Percentiles rank a stretch among this genome's conserved stretches.
Conservation (phyloP, 352 stramenopile species). For the Globisporangium heterothallicum region DNA sequence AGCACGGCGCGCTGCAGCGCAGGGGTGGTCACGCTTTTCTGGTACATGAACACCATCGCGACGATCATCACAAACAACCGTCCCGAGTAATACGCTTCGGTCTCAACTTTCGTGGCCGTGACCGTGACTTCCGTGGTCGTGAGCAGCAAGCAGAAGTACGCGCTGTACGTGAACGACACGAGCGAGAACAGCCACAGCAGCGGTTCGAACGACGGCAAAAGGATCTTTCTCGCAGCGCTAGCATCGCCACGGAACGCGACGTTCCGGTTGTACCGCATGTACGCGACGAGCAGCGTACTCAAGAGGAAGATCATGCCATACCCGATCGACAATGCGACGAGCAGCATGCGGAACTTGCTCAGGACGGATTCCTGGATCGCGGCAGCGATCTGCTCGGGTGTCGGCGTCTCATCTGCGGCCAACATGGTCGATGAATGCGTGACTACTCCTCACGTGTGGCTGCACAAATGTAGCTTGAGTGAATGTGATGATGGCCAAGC, state of each 20-base stretch:
- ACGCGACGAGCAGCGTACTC: constrained; percentile 34
- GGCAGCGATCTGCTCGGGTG: background rate
- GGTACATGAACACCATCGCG: constrained; percentile 58
- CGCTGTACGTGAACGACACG: constrained; percentile 24
- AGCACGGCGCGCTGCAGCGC: constrained; percentile 36
- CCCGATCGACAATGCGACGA: constrained; percentile 31
- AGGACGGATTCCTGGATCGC: constrained; percentile 7
- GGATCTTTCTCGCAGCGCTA: constrained; percentile 46
- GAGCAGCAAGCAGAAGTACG: constrained; percentile 24
- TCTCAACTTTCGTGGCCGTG: constrained; percentile 16
- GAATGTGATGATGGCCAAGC: background rate
- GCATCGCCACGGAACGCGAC: constrained; percentile 43
- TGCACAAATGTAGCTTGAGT: too few relatives aligned
- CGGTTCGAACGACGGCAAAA: constrained; percentile 69
- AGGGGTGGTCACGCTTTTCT: constrained; percentile 32
- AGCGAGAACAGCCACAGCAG: constrained; percentile 45
- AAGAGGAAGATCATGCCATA: constrained; percentile 41
- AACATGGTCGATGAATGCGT: background rate
- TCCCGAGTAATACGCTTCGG: constrained; percentile 46
- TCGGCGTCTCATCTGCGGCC: background rate
- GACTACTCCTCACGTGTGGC: too few relatives aligned
- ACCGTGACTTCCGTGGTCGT: constrained; percentile 6
- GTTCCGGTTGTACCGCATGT: constrained; percentile 52
- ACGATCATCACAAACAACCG: constrained; percentile 60
- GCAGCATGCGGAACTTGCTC: constrained; percentile 19